A percentile compares a stretch with the other conserved stretches of the same genome.
Evolutionary conservation across 2,329 filamentous ascomycete species (phyloP).

Genomic region (Sphaerulina musiva): DNA sequence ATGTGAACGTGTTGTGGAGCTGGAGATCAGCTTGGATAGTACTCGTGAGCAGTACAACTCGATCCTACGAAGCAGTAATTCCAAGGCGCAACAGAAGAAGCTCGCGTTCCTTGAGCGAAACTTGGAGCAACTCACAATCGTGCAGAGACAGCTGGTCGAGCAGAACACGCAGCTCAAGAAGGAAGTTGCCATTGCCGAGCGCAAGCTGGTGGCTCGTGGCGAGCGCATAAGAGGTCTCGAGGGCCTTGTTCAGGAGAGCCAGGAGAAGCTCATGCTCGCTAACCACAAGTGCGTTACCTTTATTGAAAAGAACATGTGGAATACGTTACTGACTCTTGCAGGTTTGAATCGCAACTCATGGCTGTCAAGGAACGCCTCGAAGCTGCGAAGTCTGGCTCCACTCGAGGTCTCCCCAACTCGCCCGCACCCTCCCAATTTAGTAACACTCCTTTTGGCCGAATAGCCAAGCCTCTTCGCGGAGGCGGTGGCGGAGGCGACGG

Average conservation of each 20-base stretch:
- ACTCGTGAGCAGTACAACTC: constrained; percentile 99
- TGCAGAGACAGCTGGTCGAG: constrained; percentile 94
- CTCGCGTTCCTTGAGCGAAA: constrained; percentile 99
- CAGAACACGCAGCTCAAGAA: constrained; percentile 97
- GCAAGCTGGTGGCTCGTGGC: constrained; percentile 92
- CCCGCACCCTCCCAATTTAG: constrained; percentile 39
- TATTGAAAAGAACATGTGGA: background rate
- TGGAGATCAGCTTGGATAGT: constrained; percentile 95
- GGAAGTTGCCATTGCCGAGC: constrained; percentile 96
- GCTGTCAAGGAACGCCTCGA: constrained; percentile 97
- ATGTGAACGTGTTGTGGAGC: constrained; percentile 91
- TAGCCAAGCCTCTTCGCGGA: constrained; percentile 59
- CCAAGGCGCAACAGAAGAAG: constrained; percentile 99
- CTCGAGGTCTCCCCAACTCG: constrained; percentile 67
- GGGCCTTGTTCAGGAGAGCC: constrained; percentile 85
- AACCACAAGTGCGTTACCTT: constrained; percentile 79
- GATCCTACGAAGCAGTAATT: constrained; percentile 91
- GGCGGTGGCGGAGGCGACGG: constrained; percentile 41
- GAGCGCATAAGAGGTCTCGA: constrained; percentile 95
- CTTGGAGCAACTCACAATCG: constrained; percentile 92
- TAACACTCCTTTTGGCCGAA: constrained; percentile 65
- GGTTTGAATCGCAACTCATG: constrained; percentile 94
- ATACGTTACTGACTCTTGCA: constrained; percentile 37
- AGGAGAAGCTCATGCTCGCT: constrained; percentile 94
- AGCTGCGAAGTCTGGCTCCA: constrained; percentile 85